Conservation (phyloP, 2,329 filamentous ascomycete species). For the Aschersonia sp. region DNA sequence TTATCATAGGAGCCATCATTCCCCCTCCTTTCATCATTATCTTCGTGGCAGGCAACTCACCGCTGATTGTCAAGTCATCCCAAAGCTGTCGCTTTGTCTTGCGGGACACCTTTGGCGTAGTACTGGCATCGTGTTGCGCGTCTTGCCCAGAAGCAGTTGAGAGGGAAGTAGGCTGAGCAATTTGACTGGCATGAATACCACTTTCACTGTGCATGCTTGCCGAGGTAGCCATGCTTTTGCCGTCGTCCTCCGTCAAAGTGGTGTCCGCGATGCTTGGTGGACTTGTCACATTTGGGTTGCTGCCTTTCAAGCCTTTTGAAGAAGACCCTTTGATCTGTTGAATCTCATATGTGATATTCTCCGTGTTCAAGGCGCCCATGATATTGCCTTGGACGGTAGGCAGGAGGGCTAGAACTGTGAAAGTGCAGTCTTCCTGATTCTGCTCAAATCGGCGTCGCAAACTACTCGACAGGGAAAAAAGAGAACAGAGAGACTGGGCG, state of each 20-base stretch:
- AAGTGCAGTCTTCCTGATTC: slow-evolving; percentile 97
- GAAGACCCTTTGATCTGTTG: slow-evolving; percentile 67
- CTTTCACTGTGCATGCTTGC: slow-evolving; percentile 66
- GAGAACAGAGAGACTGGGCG: too few relatives aligned
- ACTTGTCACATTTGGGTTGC: slow-evolving; percentile 35
- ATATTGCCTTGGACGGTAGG: slow-evolving; percentile 87
- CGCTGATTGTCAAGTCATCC: slow-evolving; percentile 94
- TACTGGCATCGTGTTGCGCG: slow-evolving; percentile 24
- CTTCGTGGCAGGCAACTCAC: slow-evolving; percentile 34
- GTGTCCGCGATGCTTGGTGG: slow-evolving; percentile 50
- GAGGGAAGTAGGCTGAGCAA: slow-evolving; percentile 40
- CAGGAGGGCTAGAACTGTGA: slow-evolving; percentile 88
- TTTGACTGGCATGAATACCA: slow-evolving; percentile 71
- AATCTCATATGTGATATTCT: slow-evolving; percentile 83
- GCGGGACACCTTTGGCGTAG: slow-evolving; percentile 30
- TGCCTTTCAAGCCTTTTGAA: slow-evolving; percentile 46
- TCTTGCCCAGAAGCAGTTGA: slow-evolving; percentile 15
- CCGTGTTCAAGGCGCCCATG: slow-evolving; percentile 75
- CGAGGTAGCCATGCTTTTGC: slow-evolving; percentile 44
- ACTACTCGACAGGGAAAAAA: slow-evolving; percentile 28
- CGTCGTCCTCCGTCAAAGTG: slow-evolving; percentile 72
- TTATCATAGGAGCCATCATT: too few relatives aligned
- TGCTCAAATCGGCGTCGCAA: slow-evolving; percentile 93
- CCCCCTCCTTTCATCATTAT: too few relatives aligned
- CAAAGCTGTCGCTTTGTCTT: slow-evolving; percentile 88